Evolutionary conservation across 148 eudicot species (phyloP), one percentile per base, ranked within the genome.

Genomic region (Amaranthus palmeri): DNA sequence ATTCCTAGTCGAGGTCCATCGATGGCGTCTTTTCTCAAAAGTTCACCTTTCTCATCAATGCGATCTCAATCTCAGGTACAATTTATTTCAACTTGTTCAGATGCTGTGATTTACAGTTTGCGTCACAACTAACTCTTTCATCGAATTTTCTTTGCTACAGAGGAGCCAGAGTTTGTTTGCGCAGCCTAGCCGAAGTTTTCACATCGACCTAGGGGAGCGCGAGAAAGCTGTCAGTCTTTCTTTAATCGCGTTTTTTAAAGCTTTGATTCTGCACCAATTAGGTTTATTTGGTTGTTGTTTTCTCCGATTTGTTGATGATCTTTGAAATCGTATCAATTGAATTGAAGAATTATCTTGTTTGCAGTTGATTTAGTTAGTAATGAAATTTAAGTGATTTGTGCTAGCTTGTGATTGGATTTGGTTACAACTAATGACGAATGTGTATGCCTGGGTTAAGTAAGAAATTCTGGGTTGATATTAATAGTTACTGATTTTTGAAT

Each of bases 161-260:
- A 83, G 69, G 72, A 56, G 65, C 9, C 81, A 79, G 58, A 85
- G 47, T 75, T 80, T 83, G 7, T 52, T 84, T n/a, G 76, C 73
- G 67, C 74, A 63, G 25, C 77, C 82, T 3, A 82, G 78, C 50
- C 86, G 96, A 25, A 87, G 83, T 6, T 77, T 78, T 59, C 97
- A 86, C 77, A 61, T 86, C 53, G 88, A 90, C 61, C 90, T 86
- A 7, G 97, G 91, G 17, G 72, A 84, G 72, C 96, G 97, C 73
- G 97, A 92, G 81, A 90, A 88, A 79, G 91, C 91, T 70, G 97
- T 92, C 52, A 76, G 90, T 86, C n/a, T 12, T 62, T 71, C 15
- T 64, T 44, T 68, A 50, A 58, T 65, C 58, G 36, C 59, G 62
- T 17, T 48, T 6, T 25, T 45, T 61, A 42, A 65, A 25, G 36